These are phyloP conservation scores for Diaporthe batatas DNA, from an alignment of 2,329 filamentous ascomycete genomes.

Conservation along the genomic window DNA sequence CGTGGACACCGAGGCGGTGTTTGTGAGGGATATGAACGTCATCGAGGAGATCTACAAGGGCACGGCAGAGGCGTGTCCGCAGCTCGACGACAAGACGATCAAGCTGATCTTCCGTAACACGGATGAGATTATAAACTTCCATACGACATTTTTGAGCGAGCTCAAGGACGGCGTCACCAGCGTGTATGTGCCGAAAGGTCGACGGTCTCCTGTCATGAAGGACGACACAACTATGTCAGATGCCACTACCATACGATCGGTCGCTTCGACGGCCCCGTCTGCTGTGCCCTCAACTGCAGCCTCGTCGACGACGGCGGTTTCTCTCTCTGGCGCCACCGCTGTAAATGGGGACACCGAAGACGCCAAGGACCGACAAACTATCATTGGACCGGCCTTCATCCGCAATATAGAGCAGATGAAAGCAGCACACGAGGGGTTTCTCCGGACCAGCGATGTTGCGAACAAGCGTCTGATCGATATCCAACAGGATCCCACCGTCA, in stretches of 20 bases:
- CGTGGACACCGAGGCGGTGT: conserved; percentile 91
- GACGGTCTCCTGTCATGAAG: conserved; percentile 57
- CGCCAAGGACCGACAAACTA: conserved; percentile 64
- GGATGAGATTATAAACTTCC: conserved; percentile 90
- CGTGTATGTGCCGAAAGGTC: conserved; percentile 78
- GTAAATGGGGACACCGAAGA: conserved; percentile 64
- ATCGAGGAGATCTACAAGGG: conserved; percentile 98
- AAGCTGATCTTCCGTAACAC: conserved; percentile 94
- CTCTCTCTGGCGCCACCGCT: conserved; percentile 43
- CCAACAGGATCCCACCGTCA: conserved; percentile 73
- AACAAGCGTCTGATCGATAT: conserved; percentile 73
- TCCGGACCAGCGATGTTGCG: conserved; percentile 74
- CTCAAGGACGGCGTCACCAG: conserved; percentile 84
- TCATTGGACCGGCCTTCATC: conserved; percentile 67
- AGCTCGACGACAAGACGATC: conserved; percentile 85
- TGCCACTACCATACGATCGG: conserved; percentile 52
- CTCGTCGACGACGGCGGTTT: conserved; percentile 41
- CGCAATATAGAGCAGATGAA: conserved; percentile 73
- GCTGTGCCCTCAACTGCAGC: conserved; percentile 41
- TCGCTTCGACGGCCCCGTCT: conserved; percentile 53
- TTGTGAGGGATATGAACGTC: conserved; percentile 96
- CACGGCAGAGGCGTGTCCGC: conserved; percentile 84
- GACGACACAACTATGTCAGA: conserved; percentile 49
- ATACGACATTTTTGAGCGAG: conserved; percentile 81
- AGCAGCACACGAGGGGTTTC: conserved; percentile 70